Percentiles rank a stretch among this genome's conserved stretches.
Conservation (phyloP, 2,329 filamentous ascomycete genomes). For the Aureobasidium sp. region DNA sequence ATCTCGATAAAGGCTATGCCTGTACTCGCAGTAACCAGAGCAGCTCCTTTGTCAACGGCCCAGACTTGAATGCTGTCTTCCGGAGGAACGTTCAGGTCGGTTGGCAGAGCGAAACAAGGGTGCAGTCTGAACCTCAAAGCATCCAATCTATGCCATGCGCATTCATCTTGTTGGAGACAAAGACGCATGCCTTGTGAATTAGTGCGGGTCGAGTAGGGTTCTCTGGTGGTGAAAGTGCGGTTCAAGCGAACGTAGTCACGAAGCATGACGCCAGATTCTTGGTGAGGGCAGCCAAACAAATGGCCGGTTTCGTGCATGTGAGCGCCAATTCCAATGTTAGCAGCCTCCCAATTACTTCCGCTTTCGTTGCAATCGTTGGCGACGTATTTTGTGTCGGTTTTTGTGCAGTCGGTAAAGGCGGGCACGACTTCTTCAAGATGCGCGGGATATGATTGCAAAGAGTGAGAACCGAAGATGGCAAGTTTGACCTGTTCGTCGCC, state of each 20-base stretch:
- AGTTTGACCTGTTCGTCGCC: constrained; percentile 67
- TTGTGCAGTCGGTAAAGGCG: constrained; percentile 83
- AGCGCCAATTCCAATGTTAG: constrained; percentile 86
- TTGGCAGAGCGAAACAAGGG: constrained; percentile 79
- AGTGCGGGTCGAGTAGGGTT: constrained; percentile 81
- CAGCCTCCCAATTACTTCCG: constrained; percentile 92
- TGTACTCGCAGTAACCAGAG: constrained; percentile 69
- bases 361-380: constrained; percentile 82
- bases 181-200: constrained; percentile 70
- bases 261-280: constrained; percentile 87
- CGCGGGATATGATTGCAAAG: constrained; percentile 82
- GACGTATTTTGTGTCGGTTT: constrained; percentile 71
- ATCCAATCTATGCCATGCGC: constrained; percentile 85
- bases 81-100: constrained; percentile 53
- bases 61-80: constrained; percentile 82
- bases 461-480: constrained; percentile 88
- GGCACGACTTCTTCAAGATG: constrained; percentile 84
- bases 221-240: constrained; percentile 71
- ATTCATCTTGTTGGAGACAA: constrained; percentile 73
- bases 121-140: constrained; percentile 83
- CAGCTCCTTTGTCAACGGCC: constrained; percentile 69
- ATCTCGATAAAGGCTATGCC: constrained; percentile 84
- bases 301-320: constrained; percentile 90
- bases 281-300: constrained; percentile 81
- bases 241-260: constrained; percentile 81